Base-by-base conservation (phyloP, 2,329 filamentous ascomycete genomes). In the Mycosphaerella arachidis region DNA sequence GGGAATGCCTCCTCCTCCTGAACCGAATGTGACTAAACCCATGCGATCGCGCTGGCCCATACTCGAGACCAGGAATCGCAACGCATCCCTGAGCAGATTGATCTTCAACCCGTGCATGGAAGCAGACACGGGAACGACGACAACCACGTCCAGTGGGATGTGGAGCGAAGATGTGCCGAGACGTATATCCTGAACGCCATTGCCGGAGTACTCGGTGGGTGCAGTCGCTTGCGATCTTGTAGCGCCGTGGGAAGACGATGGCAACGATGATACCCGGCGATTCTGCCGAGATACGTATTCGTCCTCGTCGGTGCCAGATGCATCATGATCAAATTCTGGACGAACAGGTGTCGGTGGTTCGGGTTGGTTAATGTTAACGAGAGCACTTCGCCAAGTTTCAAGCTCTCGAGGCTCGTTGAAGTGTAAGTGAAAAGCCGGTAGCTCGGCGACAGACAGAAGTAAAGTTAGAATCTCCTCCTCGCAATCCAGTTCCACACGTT, bases 41-140 rank as follows among this genome's bases (percentile, higher is more conserved):
- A 99, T 96, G 48, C 94, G 89, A 74, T 99, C 94, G 56, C 92
- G 85, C 67, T 97, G 92, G 33, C 94, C 94, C 0, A 99, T 85
- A 52, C 86, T 93, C 67, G 88, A 84, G 1, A 99, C 91, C 75
- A 99, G 87, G 74, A 97, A 99, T 60, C 90, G 91, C 37, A 99
- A 82, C 0, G 93, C 89, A 75, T 99, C 94, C 46, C 92, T 87
- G 13, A 99, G 85, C 1, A 99, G 82, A 63, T 93, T 96, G 72
- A 97, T 97, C 78, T 99, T 99, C 62, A 99, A 85, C n/a, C 94
- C 94, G 75, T 97, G 94, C 93, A 97, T 99, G 0, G 94, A 97
- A 0, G 93, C 96, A 0, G 94, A 97, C 6, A 99, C 92, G 0
- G 94, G 94, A 35, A 99, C 92, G 24, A 99, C 94, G 0, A 97